Evolutionary conservation across 2,329 filamentous ascomycete species (phyloP), one percentile per base, ranked within the genome.

Genomic region (Apiospora saccharicola): DNA sequence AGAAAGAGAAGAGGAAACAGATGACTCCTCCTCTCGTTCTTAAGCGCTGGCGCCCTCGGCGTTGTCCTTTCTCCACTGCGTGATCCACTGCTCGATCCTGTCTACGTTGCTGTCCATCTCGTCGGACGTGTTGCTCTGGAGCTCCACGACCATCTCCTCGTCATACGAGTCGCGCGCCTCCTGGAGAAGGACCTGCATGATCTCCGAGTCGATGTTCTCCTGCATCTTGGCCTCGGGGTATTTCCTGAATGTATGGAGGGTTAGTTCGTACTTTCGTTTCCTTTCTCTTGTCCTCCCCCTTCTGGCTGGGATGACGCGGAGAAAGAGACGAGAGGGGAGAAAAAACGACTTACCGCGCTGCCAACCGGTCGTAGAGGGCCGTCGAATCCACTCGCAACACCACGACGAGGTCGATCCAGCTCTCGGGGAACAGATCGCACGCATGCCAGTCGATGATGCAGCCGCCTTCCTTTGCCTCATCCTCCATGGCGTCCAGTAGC

Each of bases 401-500:
- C 6, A 98, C 93, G 0, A 99, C 95, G 2, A 99, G 89, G 81
- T 99, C 96, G 79, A 99, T 93, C 94, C 95, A 97, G 79, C 93
- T 93, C 80, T 93, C 91, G 2, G 96, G 96, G 80, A 98, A 98
- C 30, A 98, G 85, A 79, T 98, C 96, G 85, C 96, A 98, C 2
- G 95, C 96, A 83, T 99, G 96, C 96, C 96, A 99, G 85, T 99
- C 96, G 79, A 99, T 93, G 77, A 99, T 91, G 82, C 91, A 94
- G 26, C 96, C 96, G 72, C 96, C 96, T 26, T 89, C 84, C 74
- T 91, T 89, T 51, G 94, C 88, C 74, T 96, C 92, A 72, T 93
- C 89, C 84, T 98, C 96, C 72, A 99, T 92, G 68, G 93, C 90
- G 81, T 99, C 96, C 30, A 99, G 88, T 44, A 99, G 85, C 91